phyloP scores from a whole-genome alignment of 2,329 filamentous ascomycete species.

The Diaporthe caulivora region DNA sequence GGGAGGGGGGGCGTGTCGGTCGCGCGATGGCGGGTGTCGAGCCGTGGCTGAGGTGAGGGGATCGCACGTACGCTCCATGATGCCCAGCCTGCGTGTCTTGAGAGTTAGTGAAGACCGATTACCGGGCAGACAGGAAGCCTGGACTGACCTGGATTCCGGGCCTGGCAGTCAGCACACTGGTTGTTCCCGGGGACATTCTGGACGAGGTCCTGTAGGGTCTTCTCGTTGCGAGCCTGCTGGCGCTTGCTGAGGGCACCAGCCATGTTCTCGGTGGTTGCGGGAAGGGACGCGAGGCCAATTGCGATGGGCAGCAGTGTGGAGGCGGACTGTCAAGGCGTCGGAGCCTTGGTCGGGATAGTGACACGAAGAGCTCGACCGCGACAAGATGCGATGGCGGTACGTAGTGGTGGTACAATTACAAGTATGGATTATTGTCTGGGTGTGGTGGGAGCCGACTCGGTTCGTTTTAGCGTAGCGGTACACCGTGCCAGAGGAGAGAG shows the following conservation, averaged over 20 bases:
- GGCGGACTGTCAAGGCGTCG: conserved; percentile 14
- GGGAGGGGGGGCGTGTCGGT: conserved; percentile 2
- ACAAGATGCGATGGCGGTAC: not conserved
- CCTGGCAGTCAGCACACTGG: conserved; percentile 91
- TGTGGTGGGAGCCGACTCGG: conserved; percentile 18
- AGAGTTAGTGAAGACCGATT: conserved; percentile 48
- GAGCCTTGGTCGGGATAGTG: conserved; percentile 19
- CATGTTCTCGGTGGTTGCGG: conserved; percentile 24
- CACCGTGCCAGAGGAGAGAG: conserved; percentile 15
- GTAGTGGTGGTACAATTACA: conserved; percentile 17
- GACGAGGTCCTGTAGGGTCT: conserved; percentile 88
- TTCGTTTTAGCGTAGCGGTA: conserved; percentile 29
- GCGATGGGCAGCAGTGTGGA: not conserved
- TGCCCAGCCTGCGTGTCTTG: conserved; percentile 78
- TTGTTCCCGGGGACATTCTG: conserved; percentile 88
- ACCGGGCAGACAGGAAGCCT: conserved; percentile 22
- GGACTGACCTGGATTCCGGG: conserved; percentile 86
- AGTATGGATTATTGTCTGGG: conserved; percentile 25
- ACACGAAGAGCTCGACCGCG: conserved; percentile 22
- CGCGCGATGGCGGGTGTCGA: conserved; percentile 38
- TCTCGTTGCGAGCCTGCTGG: conserved; percentile 97
- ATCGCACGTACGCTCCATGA: conserved; percentile 86
- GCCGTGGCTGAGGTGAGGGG: conserved; percentile 32
- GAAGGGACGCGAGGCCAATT: conserved; percentile 15
- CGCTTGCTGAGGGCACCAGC: conserved; percentile 77